Conservation (phyloP, 192 early-diverging fungal species). For the Obelidium mucronatum region DNA sequence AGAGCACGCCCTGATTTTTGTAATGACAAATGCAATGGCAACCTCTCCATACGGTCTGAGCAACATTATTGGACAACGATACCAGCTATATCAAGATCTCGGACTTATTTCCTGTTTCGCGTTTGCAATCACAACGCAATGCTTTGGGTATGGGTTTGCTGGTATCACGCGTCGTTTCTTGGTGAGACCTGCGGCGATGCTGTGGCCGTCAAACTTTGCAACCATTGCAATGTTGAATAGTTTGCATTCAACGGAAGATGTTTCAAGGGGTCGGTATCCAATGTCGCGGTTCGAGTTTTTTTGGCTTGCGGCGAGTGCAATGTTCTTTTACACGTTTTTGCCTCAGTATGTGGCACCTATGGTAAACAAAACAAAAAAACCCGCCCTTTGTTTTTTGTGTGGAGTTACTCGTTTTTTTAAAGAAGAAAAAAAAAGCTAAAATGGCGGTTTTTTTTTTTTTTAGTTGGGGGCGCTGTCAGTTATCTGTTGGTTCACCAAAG, state of each 20-base stretch:
- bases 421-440: too few relatives aligned
- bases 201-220: slow-evolving; percentile 77
- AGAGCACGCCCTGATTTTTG: slow-evolving; percentile 65
- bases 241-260: not conserved
- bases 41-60: slow-evolving; percentile 57
- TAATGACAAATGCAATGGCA: slow-evolving; percentile 51
- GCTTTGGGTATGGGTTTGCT: slow-evolving; percentile 74
- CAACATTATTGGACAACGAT: slow-evolving; percentile 45
- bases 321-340: slow-evolving; percentile 38
- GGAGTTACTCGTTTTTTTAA: too few relatives aligned
- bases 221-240: slow-evolving; percentile 53
- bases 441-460: too few relatives aligned
- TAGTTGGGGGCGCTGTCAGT: slow-evolving; percentile 39
- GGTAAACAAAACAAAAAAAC: not conserved
- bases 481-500: slow-evolving; percentile 32
- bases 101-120: slow-evolving; percentile 35
- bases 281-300: slow-evolving; percentile 23
- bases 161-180: slow-evolving; percentile 79
- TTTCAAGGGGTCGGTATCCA: not conserved
- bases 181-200: slow-evolving; percentile 86
- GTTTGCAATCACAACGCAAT: slow-evolving; percentile 70
- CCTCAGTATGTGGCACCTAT: slow-evolving; percentile 39
- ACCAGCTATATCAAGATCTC: slow-evolving; percentile 23
- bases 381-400: not conserved
- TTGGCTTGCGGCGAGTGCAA: slow-evolving; percentile 34